Conservation (phyloP, 371 early-diverging fungal species). For the Apophysomyces variabilis region DNA sequence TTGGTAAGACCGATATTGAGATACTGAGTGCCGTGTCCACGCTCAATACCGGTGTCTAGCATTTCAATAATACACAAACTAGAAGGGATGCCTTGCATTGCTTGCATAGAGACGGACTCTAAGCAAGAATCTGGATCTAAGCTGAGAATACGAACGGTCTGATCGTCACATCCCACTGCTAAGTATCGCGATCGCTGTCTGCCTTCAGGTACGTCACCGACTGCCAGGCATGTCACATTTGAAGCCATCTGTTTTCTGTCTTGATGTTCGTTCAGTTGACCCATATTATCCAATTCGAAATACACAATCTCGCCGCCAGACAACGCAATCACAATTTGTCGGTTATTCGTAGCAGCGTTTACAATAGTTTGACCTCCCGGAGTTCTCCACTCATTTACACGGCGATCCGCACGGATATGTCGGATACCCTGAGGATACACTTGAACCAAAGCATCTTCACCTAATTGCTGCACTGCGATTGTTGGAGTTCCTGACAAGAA, state of each 20-base stretch:
- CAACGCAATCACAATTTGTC: constrained; percentile 86
- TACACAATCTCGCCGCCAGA: constrained; percentile 87
- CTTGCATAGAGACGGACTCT: constrained; percentile 85
- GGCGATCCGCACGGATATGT: constrained; percentile 83
- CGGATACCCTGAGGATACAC: constrained; percentile 88
- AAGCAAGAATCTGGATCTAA: constrained; percentile 83
- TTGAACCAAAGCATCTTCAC: constrained; percentile 92
- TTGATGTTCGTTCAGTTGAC: constrained; percentile 88
- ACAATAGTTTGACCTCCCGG: constrained; percentile 76
- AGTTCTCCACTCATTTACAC: constrained; percentile 94
- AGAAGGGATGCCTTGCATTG: constrained; percentile 57
- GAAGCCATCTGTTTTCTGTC: constrained; percentile 77
- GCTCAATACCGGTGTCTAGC: constrained; percentile 68
- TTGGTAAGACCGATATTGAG: constrained; percentile 90
- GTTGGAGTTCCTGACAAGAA: constrained; percentile 84
- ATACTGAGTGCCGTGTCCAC: constrained; percentile 72
- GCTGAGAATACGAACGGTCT: constrained; percentile 88
- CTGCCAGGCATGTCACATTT: constrained; percentile 74
- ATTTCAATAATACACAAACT: constrained; percentile 77
- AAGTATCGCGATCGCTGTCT: constrained; percentile 79
- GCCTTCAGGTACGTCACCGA: constrained; percentile 85
- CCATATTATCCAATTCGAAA: constrained; percentile 90
- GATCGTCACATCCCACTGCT: constrained; percentile 93
- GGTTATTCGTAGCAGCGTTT: constrained; percentile 81
- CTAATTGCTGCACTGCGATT: constrained; percentile 82